These are phyloP conservation scores for Cyclostephanos invisitatus DNA, from an alignment of 108 stramenopile genomes.

Conservation along the genomic window DNA sequence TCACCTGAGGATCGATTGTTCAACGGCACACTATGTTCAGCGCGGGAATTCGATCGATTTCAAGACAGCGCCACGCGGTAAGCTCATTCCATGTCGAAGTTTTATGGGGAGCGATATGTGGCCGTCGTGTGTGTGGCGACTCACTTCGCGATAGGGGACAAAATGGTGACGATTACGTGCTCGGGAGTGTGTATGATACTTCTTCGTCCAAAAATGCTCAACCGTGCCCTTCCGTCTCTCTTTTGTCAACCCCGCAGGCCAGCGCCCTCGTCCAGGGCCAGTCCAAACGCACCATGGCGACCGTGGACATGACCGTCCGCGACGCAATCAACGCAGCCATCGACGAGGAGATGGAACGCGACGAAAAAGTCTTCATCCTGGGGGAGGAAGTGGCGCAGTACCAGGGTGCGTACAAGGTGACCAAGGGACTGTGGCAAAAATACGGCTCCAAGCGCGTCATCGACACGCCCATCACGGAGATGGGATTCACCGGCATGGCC, in stretches of 20 bases:
- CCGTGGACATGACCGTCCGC: constrained; percentile 90
- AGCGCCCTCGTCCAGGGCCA: constrained; percentile 9
- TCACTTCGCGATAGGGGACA: no score
- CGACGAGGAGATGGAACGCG: constrained; percentile 98
- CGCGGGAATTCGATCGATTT: constrained; percentile 30
- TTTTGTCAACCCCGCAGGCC: not conserved
- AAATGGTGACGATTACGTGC: no score
- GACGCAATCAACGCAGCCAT: constrained; percentile 97
- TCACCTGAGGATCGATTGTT: not conserved
- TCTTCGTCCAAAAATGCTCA: not conserved
- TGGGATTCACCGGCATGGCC: constrained; percentile 98
- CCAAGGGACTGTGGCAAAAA: constrained; percentile 96
- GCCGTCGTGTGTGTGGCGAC: constrained; percentile 1
- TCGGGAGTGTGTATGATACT: not conserved
- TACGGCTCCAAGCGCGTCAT: constrained; percentile 98
- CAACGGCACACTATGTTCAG: constrained; percentile 21
- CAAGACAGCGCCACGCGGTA: constrained; percentile 37
- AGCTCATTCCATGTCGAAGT: constrained; percentile 3
- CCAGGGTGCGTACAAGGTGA: constrained; percentile 99
- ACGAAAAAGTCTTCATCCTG: constrained; percentile 89
- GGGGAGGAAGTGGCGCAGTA: constrained; percentile 99
- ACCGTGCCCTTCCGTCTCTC: not conserved
- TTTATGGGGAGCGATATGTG: not conserved
- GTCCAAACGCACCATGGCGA: constrained; percentile 60
- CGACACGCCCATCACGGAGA: constrained; percentile 99